Conservation (phyloP, 495 filamentous ascomycete species). For the Xylaria castorea region DNA sequence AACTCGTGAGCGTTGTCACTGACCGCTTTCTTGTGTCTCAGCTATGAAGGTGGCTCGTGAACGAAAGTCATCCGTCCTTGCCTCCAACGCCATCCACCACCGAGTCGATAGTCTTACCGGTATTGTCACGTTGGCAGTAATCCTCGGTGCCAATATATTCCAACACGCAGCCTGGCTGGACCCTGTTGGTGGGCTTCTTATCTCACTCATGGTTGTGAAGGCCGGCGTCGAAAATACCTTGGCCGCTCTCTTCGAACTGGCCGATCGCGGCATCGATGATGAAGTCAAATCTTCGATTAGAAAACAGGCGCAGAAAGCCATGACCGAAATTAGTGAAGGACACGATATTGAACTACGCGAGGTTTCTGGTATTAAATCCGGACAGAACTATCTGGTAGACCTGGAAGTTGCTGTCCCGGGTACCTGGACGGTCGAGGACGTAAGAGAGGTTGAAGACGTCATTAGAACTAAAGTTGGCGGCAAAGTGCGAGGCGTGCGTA, state of each 20-base stretch:
- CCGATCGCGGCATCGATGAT: constrained; percentile 84
- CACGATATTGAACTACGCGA: constrained; percentile 66
- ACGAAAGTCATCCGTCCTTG: constrained; percentile 93
- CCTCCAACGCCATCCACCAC: constrained; percentile 95
- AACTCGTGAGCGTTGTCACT: not conserved
- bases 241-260: constrained; percentile 81
- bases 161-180: constrained; percentile 88
- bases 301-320: constrained; percentile 64
- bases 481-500: constrained; percentile 80
- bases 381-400: constrained; percentile 93
- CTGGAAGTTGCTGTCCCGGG: constrained; percentile 80
- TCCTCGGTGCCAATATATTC: constrained; percentile 87
- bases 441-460: constrained; percentile 70
- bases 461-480: constrained; percentile 72
- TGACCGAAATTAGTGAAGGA: constrained; percentile 55
- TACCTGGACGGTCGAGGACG: constrained; percentile 72
- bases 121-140: constrained; percentile 86
- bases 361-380: constrained; percentile 87
- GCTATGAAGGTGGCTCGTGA: constrained; percentile 97
- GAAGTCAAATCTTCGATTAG: constrained; percentile 77
- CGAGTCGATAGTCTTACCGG: constrained; percentile 94
- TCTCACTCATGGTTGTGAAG: constrained; percentile 89
- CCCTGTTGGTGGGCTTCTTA: constrained; percentile 90
- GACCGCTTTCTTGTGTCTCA: constrained; percentile 41
- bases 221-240: constrained; percentile 88